Percentiles rank a stretch among this genome's conserved stretches.
These are phyloP conservation scores for Mortierella polycephala DNA, from an alignment of 371 early-diverging fungal species.

Conservation along the genomic window DNA sequence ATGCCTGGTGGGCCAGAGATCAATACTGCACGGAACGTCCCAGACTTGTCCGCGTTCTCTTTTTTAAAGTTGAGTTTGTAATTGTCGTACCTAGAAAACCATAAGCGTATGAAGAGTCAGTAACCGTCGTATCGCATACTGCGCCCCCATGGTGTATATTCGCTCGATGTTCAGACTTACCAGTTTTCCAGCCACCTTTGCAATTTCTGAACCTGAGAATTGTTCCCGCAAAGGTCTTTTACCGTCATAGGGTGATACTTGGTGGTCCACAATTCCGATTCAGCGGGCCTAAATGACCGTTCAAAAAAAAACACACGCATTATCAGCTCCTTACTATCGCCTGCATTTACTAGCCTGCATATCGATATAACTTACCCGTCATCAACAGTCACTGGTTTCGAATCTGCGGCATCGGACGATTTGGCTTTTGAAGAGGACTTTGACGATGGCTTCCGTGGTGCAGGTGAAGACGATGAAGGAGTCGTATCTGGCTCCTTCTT, in stretches of 20 bases:
- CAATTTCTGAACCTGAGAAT: slow-evolving; percentile 73
- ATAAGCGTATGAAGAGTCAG: background rate
- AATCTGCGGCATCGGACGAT: no score
- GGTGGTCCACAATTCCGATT: slow-evolving; percentile 90
- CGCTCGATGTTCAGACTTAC: slow-evolving; percentile 52
- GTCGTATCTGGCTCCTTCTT: slow-evolving; percentile 25
- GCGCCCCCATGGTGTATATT: background rate
- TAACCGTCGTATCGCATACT: no score
- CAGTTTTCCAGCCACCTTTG: slow-evolving; percentile 80
- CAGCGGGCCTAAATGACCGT: slow-evolving; percentile 7
- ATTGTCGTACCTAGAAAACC: slow-evolving; percentile 51
- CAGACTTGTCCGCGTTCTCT: slow-evolving; percentile 50
- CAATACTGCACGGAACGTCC: slow-evolving; percentile 77
- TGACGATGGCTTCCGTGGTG: background rate
- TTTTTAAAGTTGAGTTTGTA: slow-evolving; percentile 51
- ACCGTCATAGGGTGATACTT: slow-evolving; percentile 92
- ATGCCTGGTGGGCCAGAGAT: slow-evolving; percentile 99
- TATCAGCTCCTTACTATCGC: background rate
- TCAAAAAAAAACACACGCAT: background rate
- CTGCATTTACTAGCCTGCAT: no score
- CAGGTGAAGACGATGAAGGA: slow-evolving; percentile 18
- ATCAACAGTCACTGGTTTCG: no score
- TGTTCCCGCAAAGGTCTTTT: slow-evolving; percentile 96
- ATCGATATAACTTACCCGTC: no score
- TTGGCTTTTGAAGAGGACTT: slow-evolving; percentile 3